Evolutionary conservation across 31 red algal genomes (phyloP).

Genomic region (Bonnemaisonia californica): DNA sequence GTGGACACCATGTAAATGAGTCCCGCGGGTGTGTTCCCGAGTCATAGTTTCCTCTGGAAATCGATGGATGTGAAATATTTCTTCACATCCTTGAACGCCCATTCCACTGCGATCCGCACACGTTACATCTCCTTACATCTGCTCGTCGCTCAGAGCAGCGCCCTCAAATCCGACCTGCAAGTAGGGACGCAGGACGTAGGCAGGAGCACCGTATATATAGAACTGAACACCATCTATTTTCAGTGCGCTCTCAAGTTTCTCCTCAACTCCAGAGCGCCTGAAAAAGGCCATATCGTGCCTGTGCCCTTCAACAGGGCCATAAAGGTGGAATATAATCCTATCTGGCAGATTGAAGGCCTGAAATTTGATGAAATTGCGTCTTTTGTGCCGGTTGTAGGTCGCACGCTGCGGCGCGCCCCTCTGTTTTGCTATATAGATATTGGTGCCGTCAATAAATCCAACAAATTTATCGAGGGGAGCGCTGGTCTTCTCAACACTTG

Average conservation of each 20-base stretch:
- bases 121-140: neutral
- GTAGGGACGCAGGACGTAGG: neutral
- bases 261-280: neutral
- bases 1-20: no score
- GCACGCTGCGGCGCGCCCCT: neutral
- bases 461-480: slow-evolving; percentile 5
- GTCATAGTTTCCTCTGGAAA: no score
- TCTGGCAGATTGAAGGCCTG: slow-evolving; percentile 30
- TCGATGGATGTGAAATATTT: no score
- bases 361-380: slow-evolving; percentile 37
- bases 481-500: neutral
- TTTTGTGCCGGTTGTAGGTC: slow-evolving; percentile 37
- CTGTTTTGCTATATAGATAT: neutral
- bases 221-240: neutral
- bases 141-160: neutral
- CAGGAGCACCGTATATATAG: slow-evolving; percentile 21
- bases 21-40: no score
- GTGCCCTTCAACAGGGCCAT: slow-evolving; percentile 14
- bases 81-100: no score
- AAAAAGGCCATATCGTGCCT: slow-evolving; percentile 16
- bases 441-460: slow-evolving; percentile 17
- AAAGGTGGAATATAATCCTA: slow-evolving; percentile 30
- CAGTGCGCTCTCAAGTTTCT: neutral
- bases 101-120: slow-evolving; percentile 22
- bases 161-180: slow-evolving; percentile 1